Conservation (phyloP, 1,284 basidiomycete species). For the Pseudozyma hubeiensis region DNA sequence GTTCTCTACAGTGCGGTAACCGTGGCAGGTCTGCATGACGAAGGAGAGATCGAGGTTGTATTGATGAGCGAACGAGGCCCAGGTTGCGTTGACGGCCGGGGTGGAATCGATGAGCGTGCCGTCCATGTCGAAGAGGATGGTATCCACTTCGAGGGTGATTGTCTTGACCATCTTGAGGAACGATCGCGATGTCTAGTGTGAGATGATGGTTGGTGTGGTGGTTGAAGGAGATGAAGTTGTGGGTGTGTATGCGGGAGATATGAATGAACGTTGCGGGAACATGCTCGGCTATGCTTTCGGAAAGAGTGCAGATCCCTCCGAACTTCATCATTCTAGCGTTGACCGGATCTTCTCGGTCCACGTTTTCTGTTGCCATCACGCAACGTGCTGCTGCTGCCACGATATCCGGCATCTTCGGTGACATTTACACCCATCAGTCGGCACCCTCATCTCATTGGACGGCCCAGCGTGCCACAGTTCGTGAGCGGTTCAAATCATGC, state of each 20-base stretch:
- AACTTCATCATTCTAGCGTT: background rate
- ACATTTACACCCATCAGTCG: too few relatives aligned
- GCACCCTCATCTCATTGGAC: too few relatives aligned
- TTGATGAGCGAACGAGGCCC: conserved; percentile 59
- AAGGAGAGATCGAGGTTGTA: conserved; percentile 64
- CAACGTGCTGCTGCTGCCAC: conserved; percentile 3
- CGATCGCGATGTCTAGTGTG: background rate
- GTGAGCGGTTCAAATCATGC: background rate
- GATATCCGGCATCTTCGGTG: too few relatives aligned
- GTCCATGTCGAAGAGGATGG: conserved; percentile 68
- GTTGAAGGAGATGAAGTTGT: background rate
- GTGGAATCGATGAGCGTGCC: conserved; percentile 68
- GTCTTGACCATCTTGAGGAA: conserved; percentile 38
- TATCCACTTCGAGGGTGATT: conserved; percentile 50
- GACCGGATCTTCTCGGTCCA: conserved; percentile 1
- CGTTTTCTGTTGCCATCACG: conserved; percentile 4
- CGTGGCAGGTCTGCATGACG: conserved; percentile 64
- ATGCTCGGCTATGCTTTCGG: background rate
- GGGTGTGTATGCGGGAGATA: too few relatives aligned
- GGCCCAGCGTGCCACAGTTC: too few relatives aligned
- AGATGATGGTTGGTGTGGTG: background rate
- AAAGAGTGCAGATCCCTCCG: background rate
- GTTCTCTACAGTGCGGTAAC: conserved; percentile 66
- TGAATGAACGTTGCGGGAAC: too few relatives aligned
- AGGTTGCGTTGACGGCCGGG: conserved; percentile 65